Base-by-base conservation (phyloP, 805 yeast species). In the Danielia oregonensis region DNA sequence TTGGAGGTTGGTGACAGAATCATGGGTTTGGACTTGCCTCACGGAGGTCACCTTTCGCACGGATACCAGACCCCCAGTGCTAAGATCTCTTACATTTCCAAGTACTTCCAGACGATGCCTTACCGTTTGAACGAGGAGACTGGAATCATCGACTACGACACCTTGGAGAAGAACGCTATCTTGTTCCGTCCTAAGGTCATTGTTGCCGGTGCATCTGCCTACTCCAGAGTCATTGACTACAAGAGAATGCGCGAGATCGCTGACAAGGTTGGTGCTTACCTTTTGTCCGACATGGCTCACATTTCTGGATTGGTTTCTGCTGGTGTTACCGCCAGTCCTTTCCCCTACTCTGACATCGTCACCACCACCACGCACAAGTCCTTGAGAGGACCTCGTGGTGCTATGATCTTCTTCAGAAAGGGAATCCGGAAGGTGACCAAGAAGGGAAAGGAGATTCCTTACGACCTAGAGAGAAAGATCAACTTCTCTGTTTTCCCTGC, bases 401-500 rank as follows among this genome's bases (percentile, higher is more conserved):
- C 98, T 31, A 83, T 91, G 88, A 91, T 91, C 59, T 91, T 91
- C 73, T 91, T 78, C 78, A 83, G 97, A 76, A 86, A 85, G 70
- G 97, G 97, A 51, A 78, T 86, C 39, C 80, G 95, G 68, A 77
- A 80, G 48, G 78, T 79, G 47, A 81, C 80, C 54, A 86, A 86
- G 73, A 78, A 79, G 49, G 97, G 96, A 48, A 86, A 85, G 63
- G 89, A 86, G 65, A 70, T 83, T 37, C 68, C 74, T 33, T 89
- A 87, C 61, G 96, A 91, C 54, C 76, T 91, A 56, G 97, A 91
- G 66, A 78, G 79, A 58, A 83, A 79, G 60, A 88, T 91, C 66
- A 91, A 91, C 76, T 91, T 91, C 59, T 86, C 96, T 21, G 97
- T 91, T 37, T 91, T 91, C 86, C 98, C 98, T 51, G 97, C 95